Base-by-base conservation (phyloP, 1,284 basidiomycete genomes). In the Tranzscheliella williamsii region DNA sequence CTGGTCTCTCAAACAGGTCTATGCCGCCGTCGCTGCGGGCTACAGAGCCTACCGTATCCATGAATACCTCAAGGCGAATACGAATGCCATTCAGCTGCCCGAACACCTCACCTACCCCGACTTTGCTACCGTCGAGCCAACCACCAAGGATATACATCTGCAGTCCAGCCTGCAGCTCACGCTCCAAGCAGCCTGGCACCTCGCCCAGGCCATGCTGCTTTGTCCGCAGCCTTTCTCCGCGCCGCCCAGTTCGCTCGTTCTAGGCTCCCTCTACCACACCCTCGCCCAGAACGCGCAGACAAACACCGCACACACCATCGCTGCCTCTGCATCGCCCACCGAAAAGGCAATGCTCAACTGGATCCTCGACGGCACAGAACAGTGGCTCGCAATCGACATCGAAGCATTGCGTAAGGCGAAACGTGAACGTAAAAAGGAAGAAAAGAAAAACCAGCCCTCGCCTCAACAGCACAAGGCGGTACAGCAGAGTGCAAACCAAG, bases 391-490 rank as follows among this genome's bases (percentile, higher is more conserved):
- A 13, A 65, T 65, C 52, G 56, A 65, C 18, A 45, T 65, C 9
- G 62, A 65, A 32, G 56, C 62, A 24, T 20, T 60, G n/a, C 31
- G 62, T 11, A 60, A 60, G 26, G 52, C 52, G 12, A 65, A 65
- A 22, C 43, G 49, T 6, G 62, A 65, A 4, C 46, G 51, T 13
- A 65, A 56, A 35, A 55, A 49, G 44, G 46, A 57, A 38, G 61
- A 58, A 22, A 58, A 58, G 41, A 51, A 50, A 32, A 29, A 27
- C 20, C 55, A 64, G 12, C 34, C 29, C 5, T 44, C 40, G 8
- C 37, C 38, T 3, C 40, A 57, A 21, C 45, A 45, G 4, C 42
- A 53, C 15, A 44, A 57, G 46, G 24, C 18, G n/a, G 38, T 43
- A n/a, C 50, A 48, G 48, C 43, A 51, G 27, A 55, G 35, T 18